A percentile compares a stretch with the other conserved stretches of the same genome.
These are phyloP conservation scores for Skeletonema costatum DNA, from an alignment of 108 stramenopile genomes.

Conservation along the genomic window DNA sequence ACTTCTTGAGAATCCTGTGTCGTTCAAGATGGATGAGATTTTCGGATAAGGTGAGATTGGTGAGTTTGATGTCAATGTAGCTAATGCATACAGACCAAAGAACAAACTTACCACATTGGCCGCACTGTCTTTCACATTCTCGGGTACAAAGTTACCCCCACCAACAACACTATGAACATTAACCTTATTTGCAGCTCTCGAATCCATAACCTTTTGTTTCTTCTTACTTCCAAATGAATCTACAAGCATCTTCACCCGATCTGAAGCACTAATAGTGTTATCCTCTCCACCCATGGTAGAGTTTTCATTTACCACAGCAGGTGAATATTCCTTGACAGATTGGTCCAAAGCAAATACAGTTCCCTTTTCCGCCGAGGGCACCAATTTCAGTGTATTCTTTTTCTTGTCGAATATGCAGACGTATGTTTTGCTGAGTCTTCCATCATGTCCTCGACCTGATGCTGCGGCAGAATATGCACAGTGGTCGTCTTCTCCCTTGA, in stretches of 20 bases:
- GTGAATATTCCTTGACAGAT: constrained; percentile 57
- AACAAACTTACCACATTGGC: constrained; percentile 21
- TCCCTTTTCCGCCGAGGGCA: constrained; percentile 62
- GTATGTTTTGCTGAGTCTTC: constrained; percentile 66
- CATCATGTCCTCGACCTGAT: constrained; percentile 61
- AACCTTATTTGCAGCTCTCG: constrained; percentile 80
- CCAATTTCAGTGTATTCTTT: constrained; percentile 48
- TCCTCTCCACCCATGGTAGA: constrained; percentile 1
- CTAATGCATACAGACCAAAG: background rate
- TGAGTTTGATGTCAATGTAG: background rate
- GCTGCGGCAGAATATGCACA: constrained; percentile 49
- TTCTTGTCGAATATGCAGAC: constrained; percentile 71
- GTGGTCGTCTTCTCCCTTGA: constrained; percentile 48
- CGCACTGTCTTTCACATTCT: constrained; percentile 40
- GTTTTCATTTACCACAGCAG: constrained; percentile 14
- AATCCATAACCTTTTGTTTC: constrained; percentile 80
- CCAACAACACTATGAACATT: constrained; percentile 77
- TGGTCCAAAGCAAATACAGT: constrained; percentile 77
- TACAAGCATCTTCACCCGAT: constrained; percentile 57
- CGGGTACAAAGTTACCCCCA: constrained; percentile 62
- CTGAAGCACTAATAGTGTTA: constrained; percentile 16
- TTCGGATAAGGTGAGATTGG: background rate
- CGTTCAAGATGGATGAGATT: background rate
- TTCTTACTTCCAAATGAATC: constrained; percentile 82
- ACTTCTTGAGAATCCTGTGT: constrained; percentile 45